phyloP scores from a whole-genome alignment of 176 grass and related monocot genomes.

The Rhynchospora breviuscula region DNA sequence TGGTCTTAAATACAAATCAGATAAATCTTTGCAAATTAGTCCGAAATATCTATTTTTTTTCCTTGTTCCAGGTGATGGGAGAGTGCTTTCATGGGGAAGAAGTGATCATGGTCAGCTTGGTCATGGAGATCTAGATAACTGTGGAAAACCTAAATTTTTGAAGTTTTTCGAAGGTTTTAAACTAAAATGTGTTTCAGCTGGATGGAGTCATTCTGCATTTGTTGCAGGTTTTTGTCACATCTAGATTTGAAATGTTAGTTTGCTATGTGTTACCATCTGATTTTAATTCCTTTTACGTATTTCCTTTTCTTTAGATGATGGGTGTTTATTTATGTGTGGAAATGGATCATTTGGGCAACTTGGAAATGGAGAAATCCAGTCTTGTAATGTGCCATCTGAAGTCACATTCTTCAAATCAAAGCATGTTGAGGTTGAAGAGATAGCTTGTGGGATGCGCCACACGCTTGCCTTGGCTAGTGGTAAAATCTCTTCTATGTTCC shows the following conservation, averaged over 20 bases:
- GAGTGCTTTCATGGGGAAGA: conserved; percentile 81
- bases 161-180: conserved; percentile 57
- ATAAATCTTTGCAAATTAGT: background rate
- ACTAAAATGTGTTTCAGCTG: conserved; percentile 62
- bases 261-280: conserved; percentile 26
- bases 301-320: conserved; percentile 57
- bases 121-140: conserved; percentile 50
- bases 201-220: conserved; percentile 99
- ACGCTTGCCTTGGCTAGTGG: conserved; percentile 78
- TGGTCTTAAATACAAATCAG: conserved; percentile 1
- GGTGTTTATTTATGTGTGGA: conserved; percentile 70
- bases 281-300: conserved; percentile 44
- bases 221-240: conserved; percentile 62
- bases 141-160: conserved; percentile 44
- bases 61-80: conserved; percentile 60
- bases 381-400: conserved; percentile 55
- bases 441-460: conserved; percentile 90
- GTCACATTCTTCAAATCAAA: conserved; percentile 49
- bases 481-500: conserved; percentile 23
- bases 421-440: conserved; percentile 54
- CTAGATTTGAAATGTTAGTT: conserved; percentile 1
- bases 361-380: conserved; percentile 63
- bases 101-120: conserved; percentile 76
- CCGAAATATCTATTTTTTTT: conserved; percentile 18
- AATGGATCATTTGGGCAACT: conserved; percentile 96